Percentiles rank a stretch among this genome's conserved stretches.
phyloP scores from a whole-genome alignment of 768 basidiomycete genomes.

The Naganishia kalamii region DNA sequence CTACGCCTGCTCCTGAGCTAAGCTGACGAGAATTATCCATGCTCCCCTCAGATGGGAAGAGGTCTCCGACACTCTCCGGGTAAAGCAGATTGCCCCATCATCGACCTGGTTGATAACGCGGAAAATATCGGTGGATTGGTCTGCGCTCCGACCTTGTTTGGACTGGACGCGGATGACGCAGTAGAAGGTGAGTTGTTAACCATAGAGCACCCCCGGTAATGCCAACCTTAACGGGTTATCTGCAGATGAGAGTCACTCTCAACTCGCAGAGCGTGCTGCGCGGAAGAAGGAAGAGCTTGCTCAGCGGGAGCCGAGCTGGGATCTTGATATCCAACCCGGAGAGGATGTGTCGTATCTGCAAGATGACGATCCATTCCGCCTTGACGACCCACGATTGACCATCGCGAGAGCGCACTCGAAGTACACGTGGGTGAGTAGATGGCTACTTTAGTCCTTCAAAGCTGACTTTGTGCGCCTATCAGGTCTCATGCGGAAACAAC shows the following conservation, averaged over 20 bases:
- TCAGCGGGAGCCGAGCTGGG: background rate
- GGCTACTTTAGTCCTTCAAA: background rate
- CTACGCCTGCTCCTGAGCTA: background rate
- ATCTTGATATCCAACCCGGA: conserved; percentile 48
- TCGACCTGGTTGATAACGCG: conserved; percentile 81
- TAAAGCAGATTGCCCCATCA: conserved; percentile 76
- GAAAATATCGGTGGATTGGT: conserved; percentile 64
- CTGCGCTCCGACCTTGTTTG: conserved; percentile 75
- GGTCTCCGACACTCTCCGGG: conserved; percentile 83
- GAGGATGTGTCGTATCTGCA: conserved; percentile 68
- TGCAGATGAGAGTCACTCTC: conserved; percentile 55
- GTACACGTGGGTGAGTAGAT: background rate
- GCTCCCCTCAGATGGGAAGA: conserved; percentile 87
- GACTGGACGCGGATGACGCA: conserved; percentile 60
- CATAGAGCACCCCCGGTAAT: background rate
- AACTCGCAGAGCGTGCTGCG: conserved; percentile 50
- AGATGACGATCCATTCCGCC: conserved; percentile 63
- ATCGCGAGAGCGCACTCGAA: background rate
- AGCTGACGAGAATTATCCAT: no score
- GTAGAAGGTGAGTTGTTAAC: conserved; percentile 54
- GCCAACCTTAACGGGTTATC: conserved; percentile 6
- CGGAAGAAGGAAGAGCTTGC: conserved; percentile 22
- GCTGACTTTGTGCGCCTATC: conserved; percentile 44
- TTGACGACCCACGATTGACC: conserved; percentile 16
- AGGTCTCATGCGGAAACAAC: conserved; percentile 72